These are phyloP conservation scores for Endocladia muricata DNA, from an alignment of 31 red algal species.

Conservation along the genomic window DNA sequence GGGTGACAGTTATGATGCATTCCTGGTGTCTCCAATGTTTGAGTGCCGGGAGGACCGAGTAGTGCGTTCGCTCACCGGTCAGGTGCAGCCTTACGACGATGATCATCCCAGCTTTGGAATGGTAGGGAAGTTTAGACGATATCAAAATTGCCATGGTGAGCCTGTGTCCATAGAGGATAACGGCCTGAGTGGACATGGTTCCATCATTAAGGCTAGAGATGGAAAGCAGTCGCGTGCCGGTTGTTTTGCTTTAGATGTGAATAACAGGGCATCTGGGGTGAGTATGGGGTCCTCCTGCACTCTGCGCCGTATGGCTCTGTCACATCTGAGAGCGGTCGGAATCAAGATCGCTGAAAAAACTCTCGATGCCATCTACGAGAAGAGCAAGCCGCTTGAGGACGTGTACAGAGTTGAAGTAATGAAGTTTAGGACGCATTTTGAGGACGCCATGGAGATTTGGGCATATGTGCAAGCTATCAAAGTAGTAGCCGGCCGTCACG, in stretches of 20 bases:
- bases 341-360: not conserved
- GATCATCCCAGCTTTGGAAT: too few relatives aligned
- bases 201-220: not conserved
- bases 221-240: not conserved
- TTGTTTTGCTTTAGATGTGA: not conserved
- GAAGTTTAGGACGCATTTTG: not conserved
- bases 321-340: not conserved
- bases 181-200: not conserved
- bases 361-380: not conserved
- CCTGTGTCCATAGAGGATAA: not conserved
- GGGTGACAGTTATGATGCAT: too few relatives aligned
- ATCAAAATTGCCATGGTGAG: not conserved
- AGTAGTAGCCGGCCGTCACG: too few relatives aligned
- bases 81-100: too few relatives aligned
- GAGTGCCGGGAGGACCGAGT: too few relatives aligned
- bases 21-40: too few relatives aligned
- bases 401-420: not conserved
- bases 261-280: not conserved
- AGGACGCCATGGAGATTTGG: not conserved
- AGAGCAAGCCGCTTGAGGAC: not conserved
- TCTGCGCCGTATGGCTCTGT: not conserved
- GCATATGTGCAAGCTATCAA: not conserved
- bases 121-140: not conserved
- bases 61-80: too few relatives aligned
- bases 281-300: not conserved